Evolutionary conservation across 73 alveolate genomes (phyloP).

Genomic region (Urostyla sp.): DNA sequence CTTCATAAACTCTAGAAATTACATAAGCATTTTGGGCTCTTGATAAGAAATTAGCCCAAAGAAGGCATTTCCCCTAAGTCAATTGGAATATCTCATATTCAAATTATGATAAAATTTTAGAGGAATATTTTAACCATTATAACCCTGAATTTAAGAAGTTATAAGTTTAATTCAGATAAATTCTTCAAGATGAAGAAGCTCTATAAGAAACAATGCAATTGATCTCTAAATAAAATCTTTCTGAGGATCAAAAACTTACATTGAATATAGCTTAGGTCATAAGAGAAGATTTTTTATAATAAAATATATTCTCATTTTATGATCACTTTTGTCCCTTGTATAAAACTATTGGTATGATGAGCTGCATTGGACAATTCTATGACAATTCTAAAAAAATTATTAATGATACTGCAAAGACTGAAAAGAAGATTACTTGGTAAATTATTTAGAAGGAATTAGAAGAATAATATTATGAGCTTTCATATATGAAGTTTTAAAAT

Average conservation of each 20-base stretch:
- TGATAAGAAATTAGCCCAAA: constrained; percentile 98
- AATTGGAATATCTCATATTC: constrained; percentile 98
- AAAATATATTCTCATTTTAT: constrained; percentile 95
- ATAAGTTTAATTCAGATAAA: constrained; percentile 90
- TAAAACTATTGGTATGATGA: constrained; percentile 97
- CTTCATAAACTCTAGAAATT: constrained; percentile 95
- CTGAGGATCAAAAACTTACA: constrained; percentile 96
- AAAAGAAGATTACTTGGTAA: constrained; percentile 85
- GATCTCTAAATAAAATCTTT: constrained; percentile 98
- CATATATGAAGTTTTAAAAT: constrained; percentile 85
- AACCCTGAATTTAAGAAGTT: constrained; percentile 96
- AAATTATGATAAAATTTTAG: constrained; percentile 92
- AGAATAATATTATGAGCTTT: constrained; percentile 72
- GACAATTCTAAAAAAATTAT: constrained; percentile 88
- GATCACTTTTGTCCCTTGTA: constrained; percentile 97
- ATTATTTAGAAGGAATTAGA: constrained; percentile 71
- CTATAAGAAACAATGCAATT: constrained; percentile 98
- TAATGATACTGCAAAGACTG: constrained; percentile 81
- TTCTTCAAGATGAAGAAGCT: constrained; percentile 97
- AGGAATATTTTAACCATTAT: constrained; percentile 88
- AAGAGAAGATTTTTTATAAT: constrained; percentile 97
- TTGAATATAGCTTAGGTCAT: constrained; percentile 96
- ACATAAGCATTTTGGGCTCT: constrained; percentile 98
- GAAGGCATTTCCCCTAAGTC: constrained; percentile 99
- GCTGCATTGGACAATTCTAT: constrained; percentile 84